A percentile compares a stretch with the other conserved stretches of the same genome.
Conservation (phyloP, 2,329 filamentous ascomycete genomes). For the Eurotiales sp. region DNA sequence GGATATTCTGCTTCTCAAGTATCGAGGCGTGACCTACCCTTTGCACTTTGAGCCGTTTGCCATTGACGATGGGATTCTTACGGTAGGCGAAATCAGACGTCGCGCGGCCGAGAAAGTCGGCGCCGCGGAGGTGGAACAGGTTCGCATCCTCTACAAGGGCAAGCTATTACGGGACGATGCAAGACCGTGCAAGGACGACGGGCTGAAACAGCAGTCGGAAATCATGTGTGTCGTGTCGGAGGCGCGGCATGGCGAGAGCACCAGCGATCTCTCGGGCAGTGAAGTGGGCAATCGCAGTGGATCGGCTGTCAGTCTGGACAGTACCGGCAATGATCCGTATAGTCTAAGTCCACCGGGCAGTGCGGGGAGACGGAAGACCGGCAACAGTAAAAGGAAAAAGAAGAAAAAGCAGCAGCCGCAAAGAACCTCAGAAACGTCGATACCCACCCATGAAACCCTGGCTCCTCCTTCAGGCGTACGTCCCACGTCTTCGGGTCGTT, state of each 20-base stretch:
- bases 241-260: constrained; percentile 26
- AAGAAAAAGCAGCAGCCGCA: constrained; percentile 23
- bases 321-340: constrained; percentile 11
- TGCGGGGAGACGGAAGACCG: constrained; percentile 12
- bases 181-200: constrained; percentile 38
- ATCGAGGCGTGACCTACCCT: constrained; percentile 39
- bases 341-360: constrained; percentile 6
- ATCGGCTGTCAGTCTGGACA: constrained; percentile 15
- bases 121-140: constrained; percentile 31
- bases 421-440: neutral
- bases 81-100: constrained; percentile 39
- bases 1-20: constrained; percentile 42
- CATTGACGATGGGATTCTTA: constrained; percentile 44
- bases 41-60: constrained; percentile 45
- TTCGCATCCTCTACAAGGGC: constrained; percentile 48
- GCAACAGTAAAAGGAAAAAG: constrained; percentile 20
- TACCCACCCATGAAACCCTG: too few species aligned
- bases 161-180: constrained; percentile 41
- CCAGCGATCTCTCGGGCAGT: constrained; percentile 31
- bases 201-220: constrained; percentile 47
- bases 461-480: constrained; percentile 15
- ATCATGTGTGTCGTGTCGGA: constrained; percentile 45
- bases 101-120: constrained; percentile 36
- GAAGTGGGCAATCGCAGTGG: constrained; percentile 21
- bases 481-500: constrained; percentile 14